Evolutionary conservation across 441 rosid species (phyloP), one percentile per base, ranked within the genome.

Genomic region (Theobroma grandiflorum): DNA sequence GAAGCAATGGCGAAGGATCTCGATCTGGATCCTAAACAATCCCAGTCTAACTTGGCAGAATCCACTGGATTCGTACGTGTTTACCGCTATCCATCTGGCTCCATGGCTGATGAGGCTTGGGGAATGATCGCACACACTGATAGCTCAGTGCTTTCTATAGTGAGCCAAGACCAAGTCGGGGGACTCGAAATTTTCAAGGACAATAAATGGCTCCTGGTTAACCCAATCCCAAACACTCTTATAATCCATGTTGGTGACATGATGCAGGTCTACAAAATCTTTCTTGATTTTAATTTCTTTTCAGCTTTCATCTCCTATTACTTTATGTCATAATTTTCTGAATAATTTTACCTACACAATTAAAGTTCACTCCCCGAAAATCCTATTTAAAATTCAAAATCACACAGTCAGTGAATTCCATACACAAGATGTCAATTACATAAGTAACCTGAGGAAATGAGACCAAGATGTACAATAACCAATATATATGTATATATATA

Each of bases 61-160:
- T 80, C 95, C 0, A 89, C 92, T 0, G 94, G 94, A 12, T 47
- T 81, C 2, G 4, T 92, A 31, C 89, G 98, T 0, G 83, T 89
- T 80, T 91, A 93, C 58, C 84, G 95, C 45, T 94, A 95, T 79
- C 96, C 97, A 0, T 43, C 52, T 10, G 80, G 79, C 75, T 10
- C 81, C 0, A 6, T 31, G 2, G 71, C 66, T 2, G 57, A 37
- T 10, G 76, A 81, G 33, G 69, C 57, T 38, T 38, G 81, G 55
- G 97, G 99, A 22, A 84, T 95, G 90, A 89, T 80, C 47, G 86
- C 85, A 43, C 99, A 95, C 81, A 88, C 94, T 0, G 98, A 95
- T 67, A 95, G 99, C 86, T 92, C 98, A 0, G 87, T 94, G 57
- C 80, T 95, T 5, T 87, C 99, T 26, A 88, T 94, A 64, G 1